These are phyloP conservation scores for Diplodia intermedia DNA, from an alignment of 2,329 filamentous ascomycete genomes.

Conservation along the genomic window DNA sequence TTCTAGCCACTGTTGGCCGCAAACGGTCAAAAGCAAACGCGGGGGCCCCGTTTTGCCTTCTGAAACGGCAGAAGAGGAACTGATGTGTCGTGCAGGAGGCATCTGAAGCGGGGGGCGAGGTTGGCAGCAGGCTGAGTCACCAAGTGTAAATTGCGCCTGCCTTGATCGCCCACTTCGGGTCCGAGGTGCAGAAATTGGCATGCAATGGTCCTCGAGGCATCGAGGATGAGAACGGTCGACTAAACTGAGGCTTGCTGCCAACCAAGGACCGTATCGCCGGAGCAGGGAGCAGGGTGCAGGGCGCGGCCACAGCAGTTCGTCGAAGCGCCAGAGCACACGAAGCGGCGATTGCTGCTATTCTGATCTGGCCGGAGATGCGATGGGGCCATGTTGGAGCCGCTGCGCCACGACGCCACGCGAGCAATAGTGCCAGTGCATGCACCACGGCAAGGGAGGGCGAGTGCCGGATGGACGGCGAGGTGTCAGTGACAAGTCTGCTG, in stretches of 20 bases:
- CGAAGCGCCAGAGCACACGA: too few species aligned
- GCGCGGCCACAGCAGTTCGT: too few species aligned
- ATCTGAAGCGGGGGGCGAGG: constrained; percentile 5
- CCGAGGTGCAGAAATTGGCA: neutral
- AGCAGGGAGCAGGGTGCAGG: neutral
- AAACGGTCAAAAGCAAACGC: neutral
- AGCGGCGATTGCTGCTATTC: constrained; percentile 16
- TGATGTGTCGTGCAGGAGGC: neutral
- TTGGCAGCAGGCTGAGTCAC: neutral
- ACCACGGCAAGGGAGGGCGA: neutral
- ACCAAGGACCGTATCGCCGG: neutral
- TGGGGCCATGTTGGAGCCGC: constrained; percentile 3
- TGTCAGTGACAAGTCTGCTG: neutral
- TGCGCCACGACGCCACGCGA: constrained; percentile 18
- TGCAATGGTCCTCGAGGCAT: too few species aligned
- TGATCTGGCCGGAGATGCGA: constrained; percentile 1
- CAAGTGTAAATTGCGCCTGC: neutral
- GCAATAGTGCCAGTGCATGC: constrained; percentile 1
- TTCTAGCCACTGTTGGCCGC: neutral
- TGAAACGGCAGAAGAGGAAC: constrained; percentile 5
- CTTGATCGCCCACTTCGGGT: neutral
- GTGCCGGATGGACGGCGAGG: too few species aligned
- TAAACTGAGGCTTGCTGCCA: neutral
- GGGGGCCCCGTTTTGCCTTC: neutral
- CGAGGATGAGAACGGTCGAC: neutral